Evolutionary conservation across 331 rosid species (phyloP).

Genomic region (Ulmus americana): DNA sequence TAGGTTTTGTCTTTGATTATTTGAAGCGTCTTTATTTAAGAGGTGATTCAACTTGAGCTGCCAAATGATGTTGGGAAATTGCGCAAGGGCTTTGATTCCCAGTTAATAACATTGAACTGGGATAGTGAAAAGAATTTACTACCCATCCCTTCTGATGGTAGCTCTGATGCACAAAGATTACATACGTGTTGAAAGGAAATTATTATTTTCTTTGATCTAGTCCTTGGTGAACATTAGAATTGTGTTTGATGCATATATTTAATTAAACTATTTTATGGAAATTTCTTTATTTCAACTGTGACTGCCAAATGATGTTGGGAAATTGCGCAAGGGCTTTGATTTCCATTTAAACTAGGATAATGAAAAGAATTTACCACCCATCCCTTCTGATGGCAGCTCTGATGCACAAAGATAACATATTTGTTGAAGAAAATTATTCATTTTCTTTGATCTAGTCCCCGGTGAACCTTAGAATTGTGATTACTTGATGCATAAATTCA

Average conservation of each 20-base stretch:
- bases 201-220: too few species aligned
- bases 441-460: too few species aligned
- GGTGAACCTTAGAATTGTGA: too few species aligned
- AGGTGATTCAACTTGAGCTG: background rate
- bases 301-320: slow-evolving; percentile 30
- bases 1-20: too few species aligned
- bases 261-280: background rate
- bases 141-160: slow-evolving; percentile 27
- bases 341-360: slow-evolving; percentile 19
- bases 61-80: slow-evolving; percentile 33
- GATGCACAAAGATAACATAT: too few species aligned
- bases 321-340: slow-evolving; percentile 33
- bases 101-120: slow-evolving; percentile 6
- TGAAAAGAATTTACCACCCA: slow-evolving; percentile 16
- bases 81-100: slow-evolving; percentile 33
- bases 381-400: slow-evolving; percentile 25
- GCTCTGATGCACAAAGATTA: background rate
- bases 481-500: too few species aligned
- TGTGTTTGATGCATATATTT: too few species aligned
- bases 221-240: too few species aligned
- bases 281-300: background rate
- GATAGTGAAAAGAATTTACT: slow-evolving; percentile 14
- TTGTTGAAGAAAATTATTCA: too few species aligned
- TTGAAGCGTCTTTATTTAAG: too few species aligned
- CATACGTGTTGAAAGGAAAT: too few species aligned